Evolutionary conservation across 768 basidiomycete species (phyloP).

Genomic region (Solioccasus polychromus): DNA sequence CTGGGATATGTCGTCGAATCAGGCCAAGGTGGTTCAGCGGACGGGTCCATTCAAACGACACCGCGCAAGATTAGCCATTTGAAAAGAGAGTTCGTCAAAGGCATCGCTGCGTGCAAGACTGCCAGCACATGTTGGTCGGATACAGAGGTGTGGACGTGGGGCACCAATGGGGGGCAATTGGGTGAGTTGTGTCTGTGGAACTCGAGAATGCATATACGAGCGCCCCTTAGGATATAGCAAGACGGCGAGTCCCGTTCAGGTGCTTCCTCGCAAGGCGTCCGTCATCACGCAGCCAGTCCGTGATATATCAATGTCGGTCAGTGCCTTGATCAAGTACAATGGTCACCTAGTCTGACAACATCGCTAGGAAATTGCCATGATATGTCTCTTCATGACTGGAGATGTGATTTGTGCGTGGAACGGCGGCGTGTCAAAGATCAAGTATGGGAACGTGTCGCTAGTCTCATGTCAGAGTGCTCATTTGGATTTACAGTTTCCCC

Average conservation of each 20-base stretch:
- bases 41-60: constrained; percentile 72
- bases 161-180: constrained; percentile 89
- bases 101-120: constrained; percentile 83
- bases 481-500: constrained; percentile 55
- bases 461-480: background rate
- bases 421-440: constrained; percentile 71
- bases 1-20: constrained; percentile 82
- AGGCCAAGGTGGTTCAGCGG: constrained; percentile 41
- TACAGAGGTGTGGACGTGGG: constrained; percentile 80
- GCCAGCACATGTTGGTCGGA: constrained; percentile 90
- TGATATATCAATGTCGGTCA: constrained; percentile 71
- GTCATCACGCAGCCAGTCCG: constrained; percentile 68
- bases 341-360: background rate
- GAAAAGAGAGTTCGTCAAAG: constrained; percentile 74
- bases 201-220: no score
- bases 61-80: constrained; percentile 78
- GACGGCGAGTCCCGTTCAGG: constrained; percentile 67
- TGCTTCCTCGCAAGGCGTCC: constrained; percentile 77
- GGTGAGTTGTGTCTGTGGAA: constrained; percentile 42
- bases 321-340: constrained; percentile 22
- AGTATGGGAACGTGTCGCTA: constrained; percentile 35
- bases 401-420: constrained; percentile 87
- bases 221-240: constrained; percentile 67
- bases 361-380: constrained; percentile 77
- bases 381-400: constrained; percentile 70